phyloP scores from a whole-genome alignment of 164 flowering plant species.

The Protea cynaroides region DNA sequence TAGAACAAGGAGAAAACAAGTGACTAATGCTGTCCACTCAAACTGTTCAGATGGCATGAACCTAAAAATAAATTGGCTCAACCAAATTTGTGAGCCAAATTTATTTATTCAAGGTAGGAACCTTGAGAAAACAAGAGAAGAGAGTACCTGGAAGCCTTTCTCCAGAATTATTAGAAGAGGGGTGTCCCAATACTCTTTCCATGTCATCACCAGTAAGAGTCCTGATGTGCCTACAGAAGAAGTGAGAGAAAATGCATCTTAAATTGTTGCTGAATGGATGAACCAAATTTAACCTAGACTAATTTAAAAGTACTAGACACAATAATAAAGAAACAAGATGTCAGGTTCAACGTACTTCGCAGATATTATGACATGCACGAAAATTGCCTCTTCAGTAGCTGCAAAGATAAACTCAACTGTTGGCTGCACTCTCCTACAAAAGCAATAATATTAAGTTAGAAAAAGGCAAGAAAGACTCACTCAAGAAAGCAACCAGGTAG shows the following conservation, averaged over 20 bases:
- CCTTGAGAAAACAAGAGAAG: not conserved
- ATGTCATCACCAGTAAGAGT: slow-evolving; percentile 66
- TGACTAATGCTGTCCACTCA: no score
- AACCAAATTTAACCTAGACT: not conserved
- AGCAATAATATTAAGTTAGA: slow-evolving; percentile 3
- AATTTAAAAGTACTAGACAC: not conserved
- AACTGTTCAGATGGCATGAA: no score
- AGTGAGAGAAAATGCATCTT: slow-evolving; percentile 5
- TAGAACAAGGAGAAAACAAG: not conserved
- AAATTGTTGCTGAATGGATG: slow-evolving; percentile 3
- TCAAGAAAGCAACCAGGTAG: not conserved
- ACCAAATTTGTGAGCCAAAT: not conserved
- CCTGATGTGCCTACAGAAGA: slow-evolving; percentile 57
- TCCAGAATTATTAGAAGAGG: slow-evolving; percentile 31
- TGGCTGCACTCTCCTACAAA: slow-evolving; percentile 79
- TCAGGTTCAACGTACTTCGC: slow-evolving; percentile 62
- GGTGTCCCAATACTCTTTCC: slow-evolving; percentile 41
- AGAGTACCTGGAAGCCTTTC: slow-evolving; percentile 65
- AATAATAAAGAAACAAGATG: slow-evolving; percentile 7
- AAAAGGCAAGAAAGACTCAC: not conserved
- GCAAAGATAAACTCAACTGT: slow-evolving; percentile 82
- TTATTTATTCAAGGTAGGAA: not conserved
- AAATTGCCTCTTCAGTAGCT: slow-evolving; percentile 85
- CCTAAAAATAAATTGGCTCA: not conserved
- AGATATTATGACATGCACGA: slow-evolving; percentile 76